These are phyloP conservation scores for Plicaturopsis crispa DNA, from an alignment of 768 basidiomycete species.

Conservation along the genomic window DNA sequence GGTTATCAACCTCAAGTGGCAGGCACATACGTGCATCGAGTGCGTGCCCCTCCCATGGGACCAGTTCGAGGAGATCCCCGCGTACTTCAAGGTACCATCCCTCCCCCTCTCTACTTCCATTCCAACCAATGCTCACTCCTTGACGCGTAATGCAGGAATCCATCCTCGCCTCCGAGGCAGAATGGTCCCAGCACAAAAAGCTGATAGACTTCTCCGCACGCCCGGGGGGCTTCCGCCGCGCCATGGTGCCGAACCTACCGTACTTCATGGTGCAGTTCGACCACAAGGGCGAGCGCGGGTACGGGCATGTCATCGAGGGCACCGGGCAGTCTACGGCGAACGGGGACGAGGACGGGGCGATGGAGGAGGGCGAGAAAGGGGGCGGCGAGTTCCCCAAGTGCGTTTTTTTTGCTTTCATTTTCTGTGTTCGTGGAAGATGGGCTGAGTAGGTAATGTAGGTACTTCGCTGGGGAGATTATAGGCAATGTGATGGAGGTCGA, in stretches of 20 bases:
- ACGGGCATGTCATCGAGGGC: slow-evolving; percentile 97
- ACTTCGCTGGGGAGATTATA: slow-evolving; percentile 93
- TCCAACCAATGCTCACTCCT: background rate
- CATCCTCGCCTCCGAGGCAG: slow-evolving; percentile 84
- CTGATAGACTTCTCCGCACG: slow-evolving; percentile 87
- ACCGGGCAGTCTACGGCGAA: slow-evolving; percentile 53
- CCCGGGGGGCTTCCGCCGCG: slow-evolving; percentile 88
- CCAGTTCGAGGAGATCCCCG: slow-evolving; percentile 79
- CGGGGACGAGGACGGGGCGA: slow-evolving; percentile 55
- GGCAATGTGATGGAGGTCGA: slow-evolving; percentile 87
- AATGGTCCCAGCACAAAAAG: slow-evolving; percentile 99
- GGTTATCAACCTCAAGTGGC: slow-evolving; percentile 76
- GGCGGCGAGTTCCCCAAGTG: slow-evolving; percentile 88
- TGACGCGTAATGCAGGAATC: slow-evolving; percentile 57
- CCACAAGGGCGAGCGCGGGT: slow-evolving; percentile 95
- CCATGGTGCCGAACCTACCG: slow-evolving; percentile 94
- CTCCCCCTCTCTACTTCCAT: background rate
- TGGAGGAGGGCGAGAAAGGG: slow-evolving; percentile 85
- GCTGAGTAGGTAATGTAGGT: slow-evolving; percentile 40
- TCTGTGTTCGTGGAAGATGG: background rate
- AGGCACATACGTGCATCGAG: slow-evolving; percentile 91
- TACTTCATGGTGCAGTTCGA: slow-evolving; percentile 99
- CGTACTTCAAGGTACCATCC: slow-evolving; percentile 79
- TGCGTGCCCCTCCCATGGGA: slow-evolving; percentile 90
- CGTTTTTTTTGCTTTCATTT: slow-evolving; percentile 22